phyloP scores from a whole-genome alignment of 1,284 basidiomycete species.

The Singerocomus inundabilis region DNA sequence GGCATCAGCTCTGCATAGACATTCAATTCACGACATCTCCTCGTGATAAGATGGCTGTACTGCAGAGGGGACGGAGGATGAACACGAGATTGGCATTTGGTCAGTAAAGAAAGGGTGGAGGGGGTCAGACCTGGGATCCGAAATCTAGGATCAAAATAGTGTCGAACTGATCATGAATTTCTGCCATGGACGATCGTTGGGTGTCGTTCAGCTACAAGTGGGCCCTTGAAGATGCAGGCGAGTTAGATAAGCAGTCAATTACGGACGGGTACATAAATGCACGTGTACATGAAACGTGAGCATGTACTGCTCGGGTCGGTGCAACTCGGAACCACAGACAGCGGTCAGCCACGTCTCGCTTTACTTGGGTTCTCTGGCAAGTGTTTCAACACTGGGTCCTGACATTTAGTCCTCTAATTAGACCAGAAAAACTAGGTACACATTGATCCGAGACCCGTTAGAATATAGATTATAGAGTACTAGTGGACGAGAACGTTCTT shows the following conservation, averaged over 20 bases:
- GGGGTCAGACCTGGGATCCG: conserved; percentile 80
- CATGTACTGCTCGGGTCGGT: no score
- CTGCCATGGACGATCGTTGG: conserved; percentile 48
- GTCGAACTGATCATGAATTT: conserved; percentile 95
- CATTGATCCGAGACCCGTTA: no score
- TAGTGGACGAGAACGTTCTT: no score
- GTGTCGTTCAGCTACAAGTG: neutral
- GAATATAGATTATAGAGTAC: no score
- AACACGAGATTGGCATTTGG: conserved; percentile 4
- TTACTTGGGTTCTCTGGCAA: no score
- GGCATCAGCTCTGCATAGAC: conserved; percentile 99
- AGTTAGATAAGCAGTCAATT: neutral
- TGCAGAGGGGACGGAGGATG: conserved; percentile 32
- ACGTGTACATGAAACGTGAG: no score
- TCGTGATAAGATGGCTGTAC: conserved; percentile 98
- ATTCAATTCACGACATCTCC: conserved; percentile 96
- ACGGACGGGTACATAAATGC: no score
- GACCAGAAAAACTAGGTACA: no score
- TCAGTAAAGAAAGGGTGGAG: neutral
- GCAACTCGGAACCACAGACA: no score
- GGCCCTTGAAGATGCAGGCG: neutral
- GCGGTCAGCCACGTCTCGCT: no score
- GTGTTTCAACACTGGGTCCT: no score
- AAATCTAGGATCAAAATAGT: conserved; percentile 98
- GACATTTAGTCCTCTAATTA: no score